A percentile compares a stretch with the other conserved stretches of the same genome.
Conservation (phyloP, 495 filamentous ascomycete genomes). For the Neurospora sublineolata region DNA sequence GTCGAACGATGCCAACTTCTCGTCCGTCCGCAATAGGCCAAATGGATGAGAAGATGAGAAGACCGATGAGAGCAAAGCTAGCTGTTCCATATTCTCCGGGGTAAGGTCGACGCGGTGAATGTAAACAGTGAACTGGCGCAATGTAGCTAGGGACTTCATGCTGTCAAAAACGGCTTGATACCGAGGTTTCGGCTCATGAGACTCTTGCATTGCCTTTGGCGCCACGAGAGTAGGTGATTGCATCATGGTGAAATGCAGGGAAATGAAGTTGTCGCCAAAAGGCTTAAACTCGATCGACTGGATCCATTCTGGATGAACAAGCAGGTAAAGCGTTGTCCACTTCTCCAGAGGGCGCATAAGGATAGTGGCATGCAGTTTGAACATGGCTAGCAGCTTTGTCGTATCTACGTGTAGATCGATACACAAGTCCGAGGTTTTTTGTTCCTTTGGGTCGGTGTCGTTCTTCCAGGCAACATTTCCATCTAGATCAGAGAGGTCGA, state of each 20-base stretch:
- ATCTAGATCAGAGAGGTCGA: background rate
- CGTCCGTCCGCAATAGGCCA: background rate
- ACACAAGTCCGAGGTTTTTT: background rate
- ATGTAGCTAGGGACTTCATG: background rate
- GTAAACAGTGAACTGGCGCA: constrained; percentile 1
- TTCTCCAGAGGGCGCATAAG: too few species aligned
- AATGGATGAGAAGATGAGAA: background rate
- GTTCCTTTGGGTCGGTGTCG: background rate
- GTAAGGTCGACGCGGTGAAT: background rate
- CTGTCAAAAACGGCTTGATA: background rate
- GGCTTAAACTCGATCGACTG: background rate
- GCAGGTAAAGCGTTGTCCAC: background rate
- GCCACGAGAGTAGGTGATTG: background rate
- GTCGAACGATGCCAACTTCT: background rate
- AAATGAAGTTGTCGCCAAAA: background rate
- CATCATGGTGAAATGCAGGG: background rate
- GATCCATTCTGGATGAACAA: background rate
- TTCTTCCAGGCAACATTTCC: background rate
- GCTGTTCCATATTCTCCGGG: background rate
- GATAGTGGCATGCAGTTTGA: too few species aligned
- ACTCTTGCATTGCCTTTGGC: background rate
- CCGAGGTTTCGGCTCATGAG: background rate
- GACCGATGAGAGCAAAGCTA: constrained; percentile 1
- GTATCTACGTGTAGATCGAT: background rate
- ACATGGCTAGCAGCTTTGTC: background rate